Evolutionary conservation across 306 rosid species (phyloP).

Genomic region (Lagenaria siceraria): DNA sequence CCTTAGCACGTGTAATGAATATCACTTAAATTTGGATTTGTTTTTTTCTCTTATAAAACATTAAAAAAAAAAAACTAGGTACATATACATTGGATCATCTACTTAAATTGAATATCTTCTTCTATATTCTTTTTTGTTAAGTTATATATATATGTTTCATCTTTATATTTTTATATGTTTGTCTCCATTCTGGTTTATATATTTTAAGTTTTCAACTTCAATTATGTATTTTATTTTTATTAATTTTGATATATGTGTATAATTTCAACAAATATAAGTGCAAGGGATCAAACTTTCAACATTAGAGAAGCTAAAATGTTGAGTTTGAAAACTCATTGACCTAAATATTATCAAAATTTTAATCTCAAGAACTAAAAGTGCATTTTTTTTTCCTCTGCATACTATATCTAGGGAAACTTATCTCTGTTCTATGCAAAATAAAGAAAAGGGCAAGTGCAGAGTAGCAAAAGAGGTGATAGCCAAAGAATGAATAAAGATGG

Average conservation of each 20-base stretch:
- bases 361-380: too few relatives aligned
- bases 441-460: not conserved
- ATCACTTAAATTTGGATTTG: not conserved
- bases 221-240: not conserved
- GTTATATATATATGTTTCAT: not conserved
- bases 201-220: not conserved
- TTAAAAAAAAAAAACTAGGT: not conserved
- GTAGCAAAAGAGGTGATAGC: not conserved
- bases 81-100: not conserved
- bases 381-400: too few relatives aligned
- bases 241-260: too few relatives aligned
- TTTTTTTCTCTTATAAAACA: not conserved
- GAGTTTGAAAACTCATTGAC: too few relatives aligned
- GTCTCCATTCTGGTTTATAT: not conserved
- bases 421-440: too few relatives aligned
- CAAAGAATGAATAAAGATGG: not conserved
- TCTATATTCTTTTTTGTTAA: not conserved
- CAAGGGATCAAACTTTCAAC: too few relatives aligned
- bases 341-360: too few relatives aligned
- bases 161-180: not conserved
- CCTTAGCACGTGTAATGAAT: conserved; percentile 8
- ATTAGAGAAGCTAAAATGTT: not conserved
- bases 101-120: not conserved
- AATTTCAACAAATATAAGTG: too few relatives aligned
- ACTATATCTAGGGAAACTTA: too few relatives aligned